Percentiles rank a stretch among this genome's conserved stretches.
phyloP scores from a whole-genome alignment of 78 protist species.

The slime mould (Dictyostelium discoideum) region dicty_2.7 NC_007089.4:356501-357000 shows the following conservation, averaged over 20 bases:
- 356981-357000: background rate
- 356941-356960: slow-evolving; percentile 22
- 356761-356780: slow-evolving; percentile 28
- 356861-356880: slow-evolving; percentile 38
- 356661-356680: slow-evolving; percentile 27
- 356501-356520: slow-evolving; percentile 68
- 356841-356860: slow-evolving; percentile 61
- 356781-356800: slow-evolving; percentile 22
- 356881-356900: slow-evolving; percentile 78
- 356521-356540: slow-evolving; percentile 73
- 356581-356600: slow-evolving; percentile 58
- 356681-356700: slow-evolving; percentile 58
- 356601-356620: slow-evolving; percentile 43
- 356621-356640: slow-evolving; percentile 53
- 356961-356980: slow-evolving; percentile 29
- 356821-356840: slow-evolving; percentile 50
- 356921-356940: slow-evolving; percentile 37
- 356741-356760: slow-evolving; percentile 54
- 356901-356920: slow-evolving; percentile 60
- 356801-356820: slow-evolving; percentile 25
- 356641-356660: slow-evolving; percentile 63
- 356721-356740: slow-evolving; percentile 38
- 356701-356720: slow-evolving; percentile 64
- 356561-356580: slow-evolving; percentile 33
- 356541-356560: slow-evolving; percentile 54